A percentile compares a stretch with the other conserved stretches of the same genome.
phyloP scores from a whole-genome alignment of 2,329 filamentous ascomycete species.

The Cephalotrichum gorgonifer region DNA sequence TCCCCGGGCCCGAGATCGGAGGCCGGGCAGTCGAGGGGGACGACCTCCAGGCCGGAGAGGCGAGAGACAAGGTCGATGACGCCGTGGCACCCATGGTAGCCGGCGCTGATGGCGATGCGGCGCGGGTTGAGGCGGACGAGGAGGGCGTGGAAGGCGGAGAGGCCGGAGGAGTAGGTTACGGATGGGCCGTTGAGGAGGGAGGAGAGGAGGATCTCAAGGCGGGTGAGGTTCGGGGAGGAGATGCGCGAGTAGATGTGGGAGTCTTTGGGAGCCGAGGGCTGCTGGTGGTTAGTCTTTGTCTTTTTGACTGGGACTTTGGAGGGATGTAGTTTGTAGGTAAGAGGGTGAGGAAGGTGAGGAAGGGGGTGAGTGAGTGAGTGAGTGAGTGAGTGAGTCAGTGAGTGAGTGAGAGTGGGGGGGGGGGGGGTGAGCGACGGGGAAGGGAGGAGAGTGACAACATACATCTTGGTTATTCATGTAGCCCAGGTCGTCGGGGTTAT shows the following conservation, averaged over 20 bases:
- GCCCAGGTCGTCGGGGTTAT: constrained; percentile 56
- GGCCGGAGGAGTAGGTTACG: constrained; percentile 73
- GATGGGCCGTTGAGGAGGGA: constrained; percentile 59
- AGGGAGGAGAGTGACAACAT: too few relatives aligned
- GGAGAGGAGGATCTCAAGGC: constrained; percentile 74
- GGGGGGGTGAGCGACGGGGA: neutral
- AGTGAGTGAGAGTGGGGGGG: neutral
- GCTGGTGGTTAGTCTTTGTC: constrained; percentile 8
- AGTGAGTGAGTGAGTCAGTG: neutral
- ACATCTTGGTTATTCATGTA: constrained; percentile 40
- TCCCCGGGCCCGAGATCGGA: constrained; percentile 65
- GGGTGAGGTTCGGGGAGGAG: constrained; percentile 67
- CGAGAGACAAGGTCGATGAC: constrained; percentile 65
- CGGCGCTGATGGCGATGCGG: constrained; percentile 69
- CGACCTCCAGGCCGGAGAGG: constrained; percentile 62
- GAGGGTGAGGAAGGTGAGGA: neutral
- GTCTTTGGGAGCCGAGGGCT: constrained; percentile 43
- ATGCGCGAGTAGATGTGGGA: constrained; percentile 77
- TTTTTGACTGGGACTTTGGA: neutral
- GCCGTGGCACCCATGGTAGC: constrained; percentile 91
- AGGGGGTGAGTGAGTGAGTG: neutral
- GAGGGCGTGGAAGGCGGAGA: constrained; percentile 80
- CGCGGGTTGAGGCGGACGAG: constrained; percentile 76
- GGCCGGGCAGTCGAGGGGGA: constrained; percentile 59
- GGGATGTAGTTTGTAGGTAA: too few relatives aligned